phyloP scores from a whole-genome alignment of 1,139 yeast species.

The Taiozyma onychis region DNA sequence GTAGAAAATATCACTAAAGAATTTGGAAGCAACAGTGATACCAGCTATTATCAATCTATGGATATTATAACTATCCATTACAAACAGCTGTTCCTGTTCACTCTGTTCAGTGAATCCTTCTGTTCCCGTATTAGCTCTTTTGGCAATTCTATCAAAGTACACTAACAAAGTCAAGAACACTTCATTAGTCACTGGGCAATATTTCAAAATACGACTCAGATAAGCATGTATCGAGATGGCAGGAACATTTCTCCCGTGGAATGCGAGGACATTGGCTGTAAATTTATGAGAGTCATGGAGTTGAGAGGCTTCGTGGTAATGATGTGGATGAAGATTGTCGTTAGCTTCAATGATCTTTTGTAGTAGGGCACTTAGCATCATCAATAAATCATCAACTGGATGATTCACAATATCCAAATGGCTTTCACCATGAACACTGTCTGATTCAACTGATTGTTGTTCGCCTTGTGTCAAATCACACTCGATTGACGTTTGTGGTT shows the following conservation, averaged over 20 bases:
- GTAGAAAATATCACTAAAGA: constrained; percentile 92
- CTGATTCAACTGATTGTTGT: constrained; percentile 2
- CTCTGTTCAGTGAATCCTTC: constrained; percentile 16
- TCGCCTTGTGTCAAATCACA: constrained; percentile 3
- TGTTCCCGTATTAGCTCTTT: constrained; percentile 61
- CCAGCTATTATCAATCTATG: constrained; percentile 96
- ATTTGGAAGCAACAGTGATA: constrained; percentile 91
- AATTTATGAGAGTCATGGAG: constrained; percentile 41
- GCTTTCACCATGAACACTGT: constrained; percentile 30
- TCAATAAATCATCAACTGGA: constrained; percentile 73
- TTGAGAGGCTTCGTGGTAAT: constrained; percentile 43
- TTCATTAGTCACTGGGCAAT: constrained; percentile 97
- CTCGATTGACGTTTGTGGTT: constrained; percentile 1
- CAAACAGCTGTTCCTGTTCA: constrained; percentile 52
- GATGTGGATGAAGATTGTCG: constrained; percentile 75
- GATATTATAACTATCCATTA: constrained; percentile 93
- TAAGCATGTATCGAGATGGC: constrained; percentile 90
- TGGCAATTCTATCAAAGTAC: constrained; percentile 91
- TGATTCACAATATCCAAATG: constrained; percentile 79
- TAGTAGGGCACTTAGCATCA: constrained; percentile 79
- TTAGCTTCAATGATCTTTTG: constrained; percentile 91
- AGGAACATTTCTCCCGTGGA: constrained; percentile 94
- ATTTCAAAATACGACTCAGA: constrained; percentile 81
- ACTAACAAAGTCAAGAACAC: constrained; percentile 86
- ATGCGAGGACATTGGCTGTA: constrained; percentile 75